phyloP scores from a whole-genome alignment of 768 basidiomycete genomes.

The Auricularia auricula-judae region DNA sequence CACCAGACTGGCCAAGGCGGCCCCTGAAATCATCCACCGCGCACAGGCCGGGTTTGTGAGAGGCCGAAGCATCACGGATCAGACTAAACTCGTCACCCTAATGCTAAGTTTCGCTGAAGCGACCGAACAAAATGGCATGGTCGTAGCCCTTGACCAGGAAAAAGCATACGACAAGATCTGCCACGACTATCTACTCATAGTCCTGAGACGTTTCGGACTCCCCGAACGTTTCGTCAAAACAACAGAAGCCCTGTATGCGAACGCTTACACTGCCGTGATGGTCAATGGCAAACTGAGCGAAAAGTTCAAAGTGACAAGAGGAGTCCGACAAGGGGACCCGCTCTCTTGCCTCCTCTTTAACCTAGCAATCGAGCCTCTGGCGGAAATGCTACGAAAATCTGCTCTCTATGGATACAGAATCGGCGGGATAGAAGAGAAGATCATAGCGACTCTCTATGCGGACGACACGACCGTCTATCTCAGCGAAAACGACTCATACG shows the following conservation, averaged over 20 bases:
- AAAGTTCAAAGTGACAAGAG: slow-evolving; percentile 17
- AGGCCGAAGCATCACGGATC: slow-evolving; percentile 21
- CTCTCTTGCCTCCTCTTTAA: slow-evolving; percentile 30
- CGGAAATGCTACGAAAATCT: slow-evolving; percentile 18
- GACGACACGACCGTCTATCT: slow-evolving; percentile 32
- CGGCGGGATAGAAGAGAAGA: slow-evolving; percentile 2
- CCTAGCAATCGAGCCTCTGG: slow-evolving; percentile 30
- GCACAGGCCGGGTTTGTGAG: slow-evolving; percentile 30
- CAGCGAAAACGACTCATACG: slow-evolving; percentile 16
- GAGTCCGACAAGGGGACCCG: slow-evolving; percentile 28
- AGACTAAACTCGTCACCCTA: slow-evolving; percentile 16
- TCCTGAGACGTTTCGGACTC: slow-evolving; percentile 3
- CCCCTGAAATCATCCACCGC: slow-evolving; percentile 15
- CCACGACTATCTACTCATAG: slow-evolving; percentile 11
- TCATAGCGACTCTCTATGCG: slow-evolving; percentile 20
- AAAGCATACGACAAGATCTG: slow-evolving; percentile 13
- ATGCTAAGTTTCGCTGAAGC: slow-evolving; percentile 10
- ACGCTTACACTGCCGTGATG: slow-evolving; percentile 19
- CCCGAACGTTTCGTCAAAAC: slow-evolving; percentile 12
- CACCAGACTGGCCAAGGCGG: slow-evolving; percentile 8
- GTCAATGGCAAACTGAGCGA: slow-evolving; percentile 22
- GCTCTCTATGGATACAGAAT: slow-evolving; percentile 12
- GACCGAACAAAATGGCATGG: slow-evolving; percentile 6
- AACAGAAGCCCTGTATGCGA: slow-evolving; percentile 19
- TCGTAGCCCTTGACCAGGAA: slow-evolving; percentile 12